Evolutionary conservation across 257 asterid species (phyloP), one percentile per base, ranked within the genome.

Genomic region (Nicotiana tomentosiformis): DNA sequence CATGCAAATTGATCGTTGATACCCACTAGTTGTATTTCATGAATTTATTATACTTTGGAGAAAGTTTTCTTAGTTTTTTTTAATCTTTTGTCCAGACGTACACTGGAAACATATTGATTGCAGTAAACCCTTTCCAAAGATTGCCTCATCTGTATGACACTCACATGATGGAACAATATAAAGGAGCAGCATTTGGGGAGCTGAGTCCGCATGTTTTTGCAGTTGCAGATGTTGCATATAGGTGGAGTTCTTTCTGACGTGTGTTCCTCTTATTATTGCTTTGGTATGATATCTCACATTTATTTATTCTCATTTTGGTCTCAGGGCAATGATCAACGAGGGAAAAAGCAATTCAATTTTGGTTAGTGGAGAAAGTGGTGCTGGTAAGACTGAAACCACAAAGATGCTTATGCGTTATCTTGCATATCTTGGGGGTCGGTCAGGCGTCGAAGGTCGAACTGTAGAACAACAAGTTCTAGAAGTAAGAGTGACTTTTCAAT

Each of bases 311-410:
- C 77, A 85, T 74, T 23, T 26, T 87, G 64, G 85, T 78, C 64
- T 84, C 86, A 96, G 99, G 91, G 98, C 95, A 90, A 94, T 96
- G 99, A 85, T 91, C 84, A 94, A 94, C 26, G 98, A 96, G 76
- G 97, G 97, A 66, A 96, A 90, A 88, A 93, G 99, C 93, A 96
- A 96, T 89, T 91, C 99, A 83, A 96, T 96, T 86, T 93, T 96
- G 91, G 99, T 96, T 85, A 96, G 99, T 88, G 98, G 99, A 77
- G 99, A 96, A 90, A 96, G 99, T 92, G 99, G 99, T 89, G 98
- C 99, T 84, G 99, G 99, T 86, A 96, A 96, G 86, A 96, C 99
- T 82, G 99, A 96, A 87, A 96, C 99, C 17, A 96, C 99, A 65
- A 96, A 96, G 88, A 96, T 96, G 99, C 90, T 96, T 78, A 96